Conservation (phyloP, 78 protist genomes). For the Tieghemostelium lacteum region DNA sequence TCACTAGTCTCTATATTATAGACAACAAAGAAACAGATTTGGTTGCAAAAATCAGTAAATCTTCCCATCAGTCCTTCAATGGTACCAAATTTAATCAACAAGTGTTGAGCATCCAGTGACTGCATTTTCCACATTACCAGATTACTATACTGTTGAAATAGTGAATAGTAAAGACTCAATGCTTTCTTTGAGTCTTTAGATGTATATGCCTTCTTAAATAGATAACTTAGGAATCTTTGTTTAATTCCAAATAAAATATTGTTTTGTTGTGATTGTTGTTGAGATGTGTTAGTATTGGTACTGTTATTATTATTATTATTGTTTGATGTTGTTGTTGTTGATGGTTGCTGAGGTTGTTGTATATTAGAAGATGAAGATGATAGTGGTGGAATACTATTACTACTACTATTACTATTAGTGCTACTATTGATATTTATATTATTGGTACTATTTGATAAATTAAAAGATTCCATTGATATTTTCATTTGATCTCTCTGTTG, state of each 20-base stretch:
- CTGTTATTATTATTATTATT: background rate
- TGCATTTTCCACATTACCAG: conserved; percentile 81
- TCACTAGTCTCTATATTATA: conserved; percentile 61
- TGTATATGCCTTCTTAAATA: conserved; percentile 30
- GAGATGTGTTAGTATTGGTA: background rate
- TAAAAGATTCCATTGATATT: background rate
- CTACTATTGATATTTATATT: background rate
- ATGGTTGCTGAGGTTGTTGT: background rate
- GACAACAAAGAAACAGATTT: conserved; percentile 64
- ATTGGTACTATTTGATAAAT: background rate
- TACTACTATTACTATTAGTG: background rate
- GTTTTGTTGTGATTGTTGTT: background rate
- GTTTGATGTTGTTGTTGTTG: background rate
- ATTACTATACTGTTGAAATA: conserved; percentile 65
- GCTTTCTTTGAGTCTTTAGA: conserved; percentile 19
- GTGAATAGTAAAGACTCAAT: conserved; percentile 43
- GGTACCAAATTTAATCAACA: conserved; percentile 61
- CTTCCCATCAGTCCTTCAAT: conserved; percentile 72
- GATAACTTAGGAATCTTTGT: conserved; percentile 64
- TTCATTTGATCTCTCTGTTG: background rate
- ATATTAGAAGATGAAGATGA: background rate
- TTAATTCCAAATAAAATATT: conserved; percentile 38
- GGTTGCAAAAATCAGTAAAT: conserved; percentile 62
- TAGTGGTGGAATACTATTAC: background rate
- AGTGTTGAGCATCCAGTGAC: conserved; percentile 69